Conservation (phyloP, 2,329 filamentous ascomycete genomes). For the Kalaharituber pfeilii region DNA sequence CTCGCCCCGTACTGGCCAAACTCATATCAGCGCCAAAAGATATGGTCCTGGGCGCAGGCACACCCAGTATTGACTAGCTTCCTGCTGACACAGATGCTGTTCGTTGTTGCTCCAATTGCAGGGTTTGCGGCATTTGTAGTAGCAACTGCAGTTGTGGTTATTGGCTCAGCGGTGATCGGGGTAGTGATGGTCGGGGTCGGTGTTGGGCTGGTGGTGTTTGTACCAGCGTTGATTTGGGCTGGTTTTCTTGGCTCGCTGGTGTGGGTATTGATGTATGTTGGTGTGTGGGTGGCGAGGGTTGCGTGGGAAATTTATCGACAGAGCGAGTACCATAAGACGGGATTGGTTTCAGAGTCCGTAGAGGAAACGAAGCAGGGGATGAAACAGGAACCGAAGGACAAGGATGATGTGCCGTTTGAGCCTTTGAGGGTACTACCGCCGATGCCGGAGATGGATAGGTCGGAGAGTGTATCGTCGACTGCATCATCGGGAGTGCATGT, state of each 20-base stretch:
- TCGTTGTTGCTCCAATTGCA: neutral
- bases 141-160: neutral
- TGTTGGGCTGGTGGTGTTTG: neutral
- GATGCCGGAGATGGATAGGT: neutral
- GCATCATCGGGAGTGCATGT: neutral
- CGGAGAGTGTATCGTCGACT: neutral
- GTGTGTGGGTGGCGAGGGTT: neutral
- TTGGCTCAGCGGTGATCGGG: neutral
- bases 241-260: too few species aligned
- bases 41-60: neutral
- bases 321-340: neutral
- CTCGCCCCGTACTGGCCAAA: neutral
- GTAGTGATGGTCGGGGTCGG: neutral
- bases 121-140: neutral
- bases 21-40: neutral
- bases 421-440: neutral
- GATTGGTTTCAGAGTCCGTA: neutral
- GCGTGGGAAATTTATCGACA: neutral
- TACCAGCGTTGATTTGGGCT: neutral
- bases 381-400: neutral
- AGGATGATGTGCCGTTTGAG: neutral
- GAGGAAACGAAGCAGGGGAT: neutral
- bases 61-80: neutral
- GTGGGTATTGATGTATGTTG: neutral
- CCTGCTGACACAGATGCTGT: neutral